phyloP scores from a whole-genome alignment of 202 grass and related monocot genomes.

The Miscanthus sacchariflorus region DNA sequence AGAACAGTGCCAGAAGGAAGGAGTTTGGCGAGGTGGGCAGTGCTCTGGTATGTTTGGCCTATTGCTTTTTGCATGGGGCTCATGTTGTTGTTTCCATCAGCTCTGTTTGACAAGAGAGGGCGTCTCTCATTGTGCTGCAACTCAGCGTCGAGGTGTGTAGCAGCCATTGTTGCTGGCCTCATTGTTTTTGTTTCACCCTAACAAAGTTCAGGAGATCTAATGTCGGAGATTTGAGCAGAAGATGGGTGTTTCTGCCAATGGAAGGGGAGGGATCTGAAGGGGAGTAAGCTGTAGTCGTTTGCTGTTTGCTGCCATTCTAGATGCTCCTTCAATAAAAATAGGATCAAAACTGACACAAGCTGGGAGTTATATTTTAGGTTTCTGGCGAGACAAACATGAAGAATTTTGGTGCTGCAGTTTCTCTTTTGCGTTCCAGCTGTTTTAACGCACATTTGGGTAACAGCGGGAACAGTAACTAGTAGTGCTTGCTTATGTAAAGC shows the following conservation, averaged over 20 bases:
- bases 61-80: constrained; percentile 63
- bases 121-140: constrained; percentile 46
- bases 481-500: neutral
- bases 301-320: constrained; percentile 24
- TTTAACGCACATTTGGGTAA: constrained; percentile 42
- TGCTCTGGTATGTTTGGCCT: constrained; percentile 64
- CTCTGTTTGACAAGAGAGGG: constrained; percentile 54
- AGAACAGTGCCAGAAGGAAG: constrained; percentile 70
- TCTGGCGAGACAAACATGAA: constrained; percentile 1
- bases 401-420: constrained; percentile 12
- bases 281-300: constrained; percentile 23
- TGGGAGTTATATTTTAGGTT: constrained; percentile 33
- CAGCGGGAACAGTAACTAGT: constrained; percentile 21
- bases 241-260: constrained; percentile 16
- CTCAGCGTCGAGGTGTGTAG: constrained; percentile 36
- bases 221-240: constrained; percentile 28
- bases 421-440: constrained; percentile 10
- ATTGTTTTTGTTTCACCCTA: constrained; percentile 9
- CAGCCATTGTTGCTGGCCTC: constrained; percentile 25
- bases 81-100: constrained; percentile 28
- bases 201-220: constrained; percentile 12
- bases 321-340: constrained; percentile 51
- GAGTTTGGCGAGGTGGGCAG: constrained; percentile 66
- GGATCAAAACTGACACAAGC: constrained; percentile 20
- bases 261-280: constrained; percentile 10